These are phyloP conservation scores for Psidium friedrichsthalianum DNA, from an alignment of 345 rosid species.

Conservation along the genomic window DNA sequence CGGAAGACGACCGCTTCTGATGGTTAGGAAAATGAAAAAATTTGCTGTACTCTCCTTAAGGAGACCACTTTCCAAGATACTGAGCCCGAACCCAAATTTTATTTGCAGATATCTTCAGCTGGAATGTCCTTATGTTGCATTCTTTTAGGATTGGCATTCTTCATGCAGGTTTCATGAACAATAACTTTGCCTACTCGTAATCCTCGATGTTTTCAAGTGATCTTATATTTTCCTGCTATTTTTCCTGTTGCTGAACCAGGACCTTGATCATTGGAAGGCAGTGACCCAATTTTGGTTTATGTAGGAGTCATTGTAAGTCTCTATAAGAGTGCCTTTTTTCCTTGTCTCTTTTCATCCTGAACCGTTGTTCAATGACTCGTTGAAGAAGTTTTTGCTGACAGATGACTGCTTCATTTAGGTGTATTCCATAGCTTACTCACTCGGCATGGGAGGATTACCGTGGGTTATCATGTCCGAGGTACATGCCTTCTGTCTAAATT, in stretches of 20 bases:
- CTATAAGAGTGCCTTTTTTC: neutral
- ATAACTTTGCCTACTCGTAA: neutral
- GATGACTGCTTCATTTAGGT: slow-evolving; percentile 1
- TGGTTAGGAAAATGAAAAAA: slow-evolving; percentile 3
- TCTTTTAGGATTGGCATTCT: slow-evolving; percentile 10
- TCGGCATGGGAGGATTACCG: slow-evolving; percentile 13
- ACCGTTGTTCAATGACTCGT: neutral
- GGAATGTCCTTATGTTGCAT: slow-evolving; percentile 5
- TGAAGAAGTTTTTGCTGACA: neutral
- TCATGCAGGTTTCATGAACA: slow-evolving; percentile 9
- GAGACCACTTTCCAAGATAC: neutral
- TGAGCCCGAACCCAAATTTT: neutral
- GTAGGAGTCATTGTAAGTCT: slow-evolving; percentile 22
- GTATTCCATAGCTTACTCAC: neutral
- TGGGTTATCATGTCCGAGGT: slow-evolving; percentile 23
- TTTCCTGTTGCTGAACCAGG: slow-evolving; percentile 4
- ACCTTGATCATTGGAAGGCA: slow-evolving; percentile 1
- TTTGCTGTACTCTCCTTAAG: neutral
- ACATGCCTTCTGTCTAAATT: neutral
- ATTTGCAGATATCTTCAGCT: slow-evolving; percentile 6
- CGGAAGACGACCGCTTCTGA: slow-evolving; percentile 19
- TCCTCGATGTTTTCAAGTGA: neutral
- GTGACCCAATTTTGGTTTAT: slow-evolving; percentile 11
- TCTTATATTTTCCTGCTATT: neutral
- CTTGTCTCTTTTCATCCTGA: neutral